Evolutionary conservation across 371 early-diverging fungal genomes (phyloP), one percentile per base, ranked within the genome.

Genomic region (Thermomucor indicae-seudaticae): DNA sequence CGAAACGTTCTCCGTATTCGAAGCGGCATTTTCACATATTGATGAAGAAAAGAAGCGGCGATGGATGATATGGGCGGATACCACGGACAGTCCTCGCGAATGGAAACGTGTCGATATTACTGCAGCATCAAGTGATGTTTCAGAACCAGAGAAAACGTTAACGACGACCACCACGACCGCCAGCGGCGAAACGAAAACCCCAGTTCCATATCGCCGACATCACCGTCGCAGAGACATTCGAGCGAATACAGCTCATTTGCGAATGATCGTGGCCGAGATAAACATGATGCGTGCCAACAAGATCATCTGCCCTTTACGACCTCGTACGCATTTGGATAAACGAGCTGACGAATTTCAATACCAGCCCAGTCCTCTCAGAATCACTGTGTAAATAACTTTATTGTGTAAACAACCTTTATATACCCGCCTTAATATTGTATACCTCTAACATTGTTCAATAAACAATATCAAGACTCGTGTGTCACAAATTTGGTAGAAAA

Each of bases 241-340:
- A 3, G 63, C 66, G 45, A 78, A 78, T 43, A 29, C 67, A 5
- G 73, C 58, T 35, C 73, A 78, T 47, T 39, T 75, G 28, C 64
- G 79, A 16, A 78, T 78, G 70, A 69, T 78, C 57, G 72, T 70
- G 3, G 67, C 73, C n/a, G 79, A 78, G 34, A 35, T 75, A 38
- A 63, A 69, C 17, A 78, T 78, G 79, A 75, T 78, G 58, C 73
- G 75, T 22, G 52, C 73, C 17, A 68, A 67, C 46, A 78, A 78
- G 47, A 53, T 78, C 6, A 57, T 78, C 38, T 65, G 67, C 25
- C 79, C 79, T 23, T 55, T 78, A 16, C 72, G 67, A 52, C 73
- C 68, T 8, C 68, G 78, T 20, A 65, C 58, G 3, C 58, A 62
- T 43, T 55, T 78, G 4, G 58, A 69, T 19, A 60, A 70, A 43